phyloP scores from a whole-genome alignment of 306 rosid genomes.

The Castanea sativa region DNA sequence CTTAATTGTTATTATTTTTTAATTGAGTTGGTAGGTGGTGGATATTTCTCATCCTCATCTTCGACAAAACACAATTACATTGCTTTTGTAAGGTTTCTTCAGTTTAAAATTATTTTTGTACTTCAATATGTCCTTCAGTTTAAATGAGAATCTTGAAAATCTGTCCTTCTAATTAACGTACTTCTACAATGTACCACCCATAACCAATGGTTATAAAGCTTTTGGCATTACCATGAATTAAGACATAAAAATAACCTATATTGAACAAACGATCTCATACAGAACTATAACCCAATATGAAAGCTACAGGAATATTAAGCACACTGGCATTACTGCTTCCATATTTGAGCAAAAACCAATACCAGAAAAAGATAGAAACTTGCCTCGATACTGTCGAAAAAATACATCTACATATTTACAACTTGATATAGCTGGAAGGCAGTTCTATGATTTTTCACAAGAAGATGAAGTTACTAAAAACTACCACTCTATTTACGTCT shows the following conservation, averaged over 20 bases:
- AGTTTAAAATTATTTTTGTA: too few relatives aligned
- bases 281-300: constrained; percentile 34
- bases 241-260: background rate
- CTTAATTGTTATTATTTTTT: too few relatives aligned
- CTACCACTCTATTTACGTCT: constrained; percentile 43
- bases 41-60: too few relatives aligned
- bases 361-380: constrained; percentile 17
- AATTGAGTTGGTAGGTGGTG: too few relatives aligned
- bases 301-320: constrained; percentile 16
- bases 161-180: too few relatives aligned
- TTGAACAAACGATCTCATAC: constrained; percentile 12
- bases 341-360: constrained; percentile 20
- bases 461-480: constrained; percentile 19
- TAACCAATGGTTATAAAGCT: too few relatives aligned
- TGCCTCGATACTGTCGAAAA: constrained; percentile 21
- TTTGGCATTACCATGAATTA: background rate
- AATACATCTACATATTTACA: constrained; percentile 34
- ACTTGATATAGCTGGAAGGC: constrained; percentile 12
- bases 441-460: constrained; percentile 28
- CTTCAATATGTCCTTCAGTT: too few relatives aligned
- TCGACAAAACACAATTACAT: too few relatives aligned
- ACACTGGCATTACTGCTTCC: background rate
- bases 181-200: too few relatives aligned
- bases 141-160: too few relatives aligned
- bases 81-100: too few relatives aligned